Conservation (phyloP, 78 protist species). For the Dictyostelium brefeldianum region DNA sequence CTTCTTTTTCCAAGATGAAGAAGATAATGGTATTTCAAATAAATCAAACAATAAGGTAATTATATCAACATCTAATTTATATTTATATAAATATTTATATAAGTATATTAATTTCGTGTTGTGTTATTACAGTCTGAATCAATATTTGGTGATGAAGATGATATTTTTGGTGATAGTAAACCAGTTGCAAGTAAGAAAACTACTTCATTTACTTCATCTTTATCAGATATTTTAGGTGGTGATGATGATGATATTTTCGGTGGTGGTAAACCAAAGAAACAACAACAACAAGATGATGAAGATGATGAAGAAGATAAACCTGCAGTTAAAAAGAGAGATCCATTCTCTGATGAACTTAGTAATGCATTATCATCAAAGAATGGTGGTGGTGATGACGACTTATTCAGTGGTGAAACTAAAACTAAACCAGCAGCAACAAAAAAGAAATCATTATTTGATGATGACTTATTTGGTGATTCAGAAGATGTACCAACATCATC, state of each 20-base stretch:
- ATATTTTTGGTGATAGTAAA: slow-evolving; percentile 41
- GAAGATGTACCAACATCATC: neutral
- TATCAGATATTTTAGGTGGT: slow-evolving; percentile 75
- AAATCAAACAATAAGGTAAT: slow-evolving; percentile 19
- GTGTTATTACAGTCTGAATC: neutral
- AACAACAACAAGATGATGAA: neutral
- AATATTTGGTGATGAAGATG: slow-evolving; percentile 51
- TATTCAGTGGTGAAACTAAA: neutral
- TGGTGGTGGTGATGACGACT: slow-evolving; percentile 9
- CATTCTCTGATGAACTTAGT: slow-evolving; percentile 64
- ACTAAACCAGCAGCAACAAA: neutral
- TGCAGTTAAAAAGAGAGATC: slow-evolving; percentile 39
- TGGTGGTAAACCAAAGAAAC: neutral
- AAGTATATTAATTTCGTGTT: neutral
- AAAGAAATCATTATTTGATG: slow-evolving; percentile 41
- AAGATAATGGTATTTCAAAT: neutral
- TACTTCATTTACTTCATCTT: slow-evolving; percentile 5
- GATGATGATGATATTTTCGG: slow-evolving; percentile 58
- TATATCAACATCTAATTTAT: no score
- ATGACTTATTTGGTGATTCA: slow-evolving; percentile 51
- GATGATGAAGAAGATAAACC: neutral
- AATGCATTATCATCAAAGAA: slow-evolving; percentile 24
- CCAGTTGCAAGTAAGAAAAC: slow-evolving; percentile 10
- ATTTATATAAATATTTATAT: neutral
- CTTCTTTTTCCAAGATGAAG: slow-evolving; percentile 60